A percentile compares a stretch with the other conserved stretches of the same genome.
Evolutionary conservation across 305 asterid genomes (phyloP).

Genomic region (Caryopteris hybrid): DNA sequence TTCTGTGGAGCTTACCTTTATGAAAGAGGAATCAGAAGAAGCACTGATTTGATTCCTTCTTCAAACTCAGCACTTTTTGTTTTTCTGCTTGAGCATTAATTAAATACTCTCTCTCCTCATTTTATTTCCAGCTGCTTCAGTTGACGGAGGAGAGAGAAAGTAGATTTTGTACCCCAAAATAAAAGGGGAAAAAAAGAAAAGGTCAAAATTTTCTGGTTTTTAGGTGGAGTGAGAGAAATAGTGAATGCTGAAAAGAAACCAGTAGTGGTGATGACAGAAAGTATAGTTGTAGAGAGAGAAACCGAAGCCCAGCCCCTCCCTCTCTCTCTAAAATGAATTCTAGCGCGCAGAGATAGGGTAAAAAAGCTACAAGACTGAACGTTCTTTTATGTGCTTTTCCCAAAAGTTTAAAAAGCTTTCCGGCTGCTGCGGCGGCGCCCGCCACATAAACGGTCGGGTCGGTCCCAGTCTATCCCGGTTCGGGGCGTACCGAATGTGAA

Average conservation of each 20-base stretch:
- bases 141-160: slow-evolving; percentile 28
- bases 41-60: slow-evolving; percentile 16
- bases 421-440: slow-evolving; percentile 15
- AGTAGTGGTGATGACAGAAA: slow-evolving; percentile 3
- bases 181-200: not conserved
- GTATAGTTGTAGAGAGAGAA: slow-evolving; percentile 13
- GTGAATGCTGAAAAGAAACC: slow-evolving; percentile 17
- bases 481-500: no score
- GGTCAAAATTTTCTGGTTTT: slow-evolving; percentile 6
- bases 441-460: not conserved
- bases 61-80: not conserved
- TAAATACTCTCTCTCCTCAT: slow-evolving; percentile 6
- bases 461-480: no score
- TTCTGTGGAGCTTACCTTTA: slow-evolving; percentile 16
- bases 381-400: not conserved
- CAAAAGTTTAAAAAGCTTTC: not conserved
- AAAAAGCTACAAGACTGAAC: not conserved
- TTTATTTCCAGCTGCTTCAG: slow-evolving; percentile 7
- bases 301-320: not conserved
- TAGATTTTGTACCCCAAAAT: not conserved
- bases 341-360: slow-evolving; percentile 9
- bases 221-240: slow-evolving; percentile 19
- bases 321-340: slow-evolving; percentile 22
- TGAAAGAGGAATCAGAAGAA: slow-evolving; percentile 10
- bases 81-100: not conserved